Conservation (phyloP, 2,329 filamentous ascomycete species). For the Neobulgaria alba region DNA sequence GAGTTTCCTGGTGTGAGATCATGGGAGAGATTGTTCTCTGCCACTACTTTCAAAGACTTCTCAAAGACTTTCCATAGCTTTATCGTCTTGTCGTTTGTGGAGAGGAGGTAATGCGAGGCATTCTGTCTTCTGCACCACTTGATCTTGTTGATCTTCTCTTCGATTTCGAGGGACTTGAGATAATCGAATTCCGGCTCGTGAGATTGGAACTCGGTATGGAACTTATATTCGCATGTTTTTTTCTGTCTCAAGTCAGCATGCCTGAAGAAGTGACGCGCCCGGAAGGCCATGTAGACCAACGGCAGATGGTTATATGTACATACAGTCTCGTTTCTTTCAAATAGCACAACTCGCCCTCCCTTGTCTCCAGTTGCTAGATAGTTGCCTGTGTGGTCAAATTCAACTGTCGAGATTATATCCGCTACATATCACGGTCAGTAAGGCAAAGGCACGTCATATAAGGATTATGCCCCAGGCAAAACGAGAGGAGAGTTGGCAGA, state of each 20-base stretch:
- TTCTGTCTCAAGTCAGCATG: no score
- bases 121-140: constrained; percentile 99
- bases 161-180: constrained; percentile 96
- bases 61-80: constrained; percentile 99
- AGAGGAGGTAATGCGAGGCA: constrained; percentile 94
- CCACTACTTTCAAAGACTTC: constrained; percentile 97
- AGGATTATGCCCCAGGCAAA: no score
- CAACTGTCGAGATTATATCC: constrained; percentile 86
- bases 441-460: no score
- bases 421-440: constrained; percentile 39
- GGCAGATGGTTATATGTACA: no score
- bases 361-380: constrained; percentile 88
- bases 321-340: constrained; percentile 93
- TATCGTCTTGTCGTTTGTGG: constrained; percentile 99
- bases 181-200: constrained; percentile 99
- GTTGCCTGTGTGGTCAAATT: constrained; percentile 85
- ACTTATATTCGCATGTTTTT: constrained; percentile 99
- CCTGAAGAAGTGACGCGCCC: no score
- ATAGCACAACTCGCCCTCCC: constrained; percentile 75
- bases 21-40: constrained; percentile 95
- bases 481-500: no score
- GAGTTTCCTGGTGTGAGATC: constrained; percentile 75
- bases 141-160: constrained; percentile 99
- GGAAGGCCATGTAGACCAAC: no score
- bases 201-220: constrained; percentile 99